phyloP scores from a whole-genome alignment of 2,329 filamentous ascomycete species.

The Fusarium sp. region DNA sequence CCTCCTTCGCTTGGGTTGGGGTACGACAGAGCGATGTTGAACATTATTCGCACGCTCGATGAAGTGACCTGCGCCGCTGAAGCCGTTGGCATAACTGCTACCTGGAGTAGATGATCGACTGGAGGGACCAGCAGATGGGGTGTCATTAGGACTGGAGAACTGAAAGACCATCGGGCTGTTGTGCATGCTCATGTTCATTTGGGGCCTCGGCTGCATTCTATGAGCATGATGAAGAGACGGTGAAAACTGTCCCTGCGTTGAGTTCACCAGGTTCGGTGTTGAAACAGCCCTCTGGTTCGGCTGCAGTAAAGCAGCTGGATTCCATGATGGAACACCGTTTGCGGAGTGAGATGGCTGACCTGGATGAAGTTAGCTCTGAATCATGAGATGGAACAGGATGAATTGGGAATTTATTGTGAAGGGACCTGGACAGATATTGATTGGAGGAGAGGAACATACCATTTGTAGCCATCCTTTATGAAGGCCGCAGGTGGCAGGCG shows the following conservation, averaged over 20 bases:
- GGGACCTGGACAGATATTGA: background rate
- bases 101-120: slow-evolving; percentile 52
- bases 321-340: slow-evolving; percentile 54
- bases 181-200: slow-evolving; percentile 49
- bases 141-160: slow-evolving; percentile 55
- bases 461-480: slow-evolving; percentile 50
- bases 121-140: slow-evolving; percentile 50
- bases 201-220: slow-evolving; percentile 42
- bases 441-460: slow-evolving; percentile 37
- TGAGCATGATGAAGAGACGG: slow-evolving; percentile 37
- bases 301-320: slow-evolving; percentile 57
- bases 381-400: slow-evolving; percentile 14
- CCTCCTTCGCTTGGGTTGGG: slow-evolving; percentile 76
- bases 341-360: slow-evolving; percentile 48
- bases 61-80: slow-evolving; percentile 67
- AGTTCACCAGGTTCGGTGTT: slow-evolving; percentile 45
- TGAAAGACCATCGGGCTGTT: slow-evolving; percentile 57
- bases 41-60: slow-evolving; percentile 84
- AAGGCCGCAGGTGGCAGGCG: slow-evolving; percentile 37
- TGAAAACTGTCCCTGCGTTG: slow-evolving; percentile 44
- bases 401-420: background rate
- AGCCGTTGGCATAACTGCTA: slow-evolving; percentile 39
- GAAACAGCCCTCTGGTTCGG: slow-evolving; percentile 51
- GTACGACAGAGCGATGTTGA: slow-evolving; percentile 69
- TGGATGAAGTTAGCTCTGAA: slow-evolving; percentile 34